Conservation (phyloP, 192 early-diverging fungal genomes). For the Backusella westeae region DNA sequence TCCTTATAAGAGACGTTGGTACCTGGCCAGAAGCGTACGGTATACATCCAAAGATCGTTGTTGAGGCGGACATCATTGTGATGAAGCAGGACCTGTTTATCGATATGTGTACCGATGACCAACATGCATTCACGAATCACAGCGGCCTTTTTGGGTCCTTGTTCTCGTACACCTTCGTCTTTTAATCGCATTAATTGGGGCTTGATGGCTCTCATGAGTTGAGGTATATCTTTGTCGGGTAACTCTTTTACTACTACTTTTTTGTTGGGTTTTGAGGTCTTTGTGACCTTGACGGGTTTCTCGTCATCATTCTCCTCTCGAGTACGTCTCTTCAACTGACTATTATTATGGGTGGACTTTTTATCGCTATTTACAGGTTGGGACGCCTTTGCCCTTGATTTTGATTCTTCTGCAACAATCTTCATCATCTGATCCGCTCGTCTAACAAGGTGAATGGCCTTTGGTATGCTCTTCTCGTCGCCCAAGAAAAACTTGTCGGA, state of each 20-base stretch:
- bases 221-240: slow-evolving; percentile 61
- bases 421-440: slow-evolving; percentile 92
- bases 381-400: not conserved
- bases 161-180: slow-evolving; percentile 37
- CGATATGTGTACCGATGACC: slow-evolving; percentile 58
- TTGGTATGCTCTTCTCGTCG: slow-evolving; percentile 61
- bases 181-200: slow-evolving; percentile 52
- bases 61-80: slow-evolving; percentile 29
- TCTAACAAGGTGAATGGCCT: slow-evolving; percentile 81
- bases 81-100: slow-evolving; percentile 32
- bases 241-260: not conserved
- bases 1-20: slow-evolving; percentile 49
- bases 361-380: not conserved
- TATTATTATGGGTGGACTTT: not conserved
- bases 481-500: slow-evolving; percentile 83
- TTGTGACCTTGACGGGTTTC: not conserved
- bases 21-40: slow-evolving; percentile 64
- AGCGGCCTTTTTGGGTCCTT: slow-evolving; percentile 37
- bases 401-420: slow-evolving; percentile 70
- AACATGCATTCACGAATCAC: slow-evolving; percentile 54
- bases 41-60: slow-evolving; percentile 70
- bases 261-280: not conserved
- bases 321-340: not conserved
- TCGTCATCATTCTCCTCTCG: not conserved
- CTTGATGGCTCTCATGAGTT: slow-evolving; percentile 65